A percentile compares a stretch with the other conserved stretches of the same genome.
Conservation (phyloP, 2,329 filamentous ascomycete species). For the Emmonsiellopsis sp. region DNA sequence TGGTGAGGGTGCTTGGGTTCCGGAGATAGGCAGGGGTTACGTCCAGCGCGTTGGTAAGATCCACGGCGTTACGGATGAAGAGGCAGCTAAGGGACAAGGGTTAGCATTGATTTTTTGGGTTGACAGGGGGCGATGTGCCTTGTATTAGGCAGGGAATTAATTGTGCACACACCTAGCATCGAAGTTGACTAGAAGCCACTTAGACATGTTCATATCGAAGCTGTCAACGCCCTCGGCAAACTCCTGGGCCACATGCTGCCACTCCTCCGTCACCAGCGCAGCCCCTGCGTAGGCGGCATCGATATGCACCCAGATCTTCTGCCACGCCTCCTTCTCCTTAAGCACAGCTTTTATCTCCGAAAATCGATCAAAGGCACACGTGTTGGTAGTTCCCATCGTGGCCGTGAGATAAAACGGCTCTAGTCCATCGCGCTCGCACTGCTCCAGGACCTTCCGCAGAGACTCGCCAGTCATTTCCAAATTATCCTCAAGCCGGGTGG, state of each 20-base stretch:
- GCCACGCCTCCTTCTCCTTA: conserved; percentile 36
- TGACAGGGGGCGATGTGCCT: too few relatives aligned
- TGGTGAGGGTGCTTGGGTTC: conserved; percentile 71
- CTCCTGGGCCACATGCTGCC: conserved; percentile 56
- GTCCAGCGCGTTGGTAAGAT: conserved; percentile 71
- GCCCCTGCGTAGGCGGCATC: conserved; percentile 90
- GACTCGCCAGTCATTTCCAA: conserved; percentile 61
- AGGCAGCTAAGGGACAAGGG: conserved; percentile 54
- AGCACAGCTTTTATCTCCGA: conserved; percentile 54
- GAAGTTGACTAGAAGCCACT: conserved; percentile 93
- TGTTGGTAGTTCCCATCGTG: conserved; percentile 77
- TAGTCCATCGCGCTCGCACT: conserved; percentile 59
- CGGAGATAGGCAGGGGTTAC: conserved; percentile 74
- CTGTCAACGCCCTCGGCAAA: conserved; percentile 63
- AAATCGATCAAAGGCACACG: conserved; percentile 81
- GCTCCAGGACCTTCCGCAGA: conserved; percentile 53
- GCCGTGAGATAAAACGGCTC: conserved; percentile 81
- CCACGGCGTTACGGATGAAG: conserved; percentile 64
- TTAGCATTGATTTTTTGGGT: neutral
- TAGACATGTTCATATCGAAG: conserved; percentile 95
- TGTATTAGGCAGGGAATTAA: too few relatives aligned
- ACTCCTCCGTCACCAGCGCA: conserved; percentile 72
- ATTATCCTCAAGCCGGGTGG: conserved; percentile 52
- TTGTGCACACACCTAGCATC: conserved; percentile 46
- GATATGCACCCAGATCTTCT: conserved; percentile 77